Base-by-base conservation (phyloP, 768 basidiomycete genomes). In the Leucosporidium creatinivorum region DNA sequence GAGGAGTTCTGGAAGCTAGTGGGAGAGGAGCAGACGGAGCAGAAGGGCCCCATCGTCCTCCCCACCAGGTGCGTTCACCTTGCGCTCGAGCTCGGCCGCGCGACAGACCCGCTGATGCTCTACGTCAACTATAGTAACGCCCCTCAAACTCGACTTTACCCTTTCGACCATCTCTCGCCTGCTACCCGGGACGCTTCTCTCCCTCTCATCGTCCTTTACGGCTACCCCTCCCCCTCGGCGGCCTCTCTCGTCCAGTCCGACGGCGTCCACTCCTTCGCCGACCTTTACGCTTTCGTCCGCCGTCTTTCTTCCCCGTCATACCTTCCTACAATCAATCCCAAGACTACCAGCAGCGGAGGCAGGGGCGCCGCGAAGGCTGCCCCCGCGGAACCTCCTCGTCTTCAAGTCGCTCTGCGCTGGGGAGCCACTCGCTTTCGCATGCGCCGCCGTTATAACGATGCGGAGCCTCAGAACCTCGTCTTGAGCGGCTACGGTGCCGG, bases 401-500 rank as follows among this genome's bases (percentile, higher is more conserved):
- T 76, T 21, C 65, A 66, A n/a, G 52, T 67, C 65, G 56, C 74
- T 31, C 49, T 73, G 21, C 73, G 69, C 1, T 74, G 63, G 66
- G 66, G 55, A 56, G 67, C 66, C 39, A 48, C 57, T 39, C 47
- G 8, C 17, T 21, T 13, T 13, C 39, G 39, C 15, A 9, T 44
- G 8, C 39, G 39, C 39, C 39, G 39, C 19, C 26, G 52, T 10
- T 19, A 28, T 12, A 21, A 9, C 9, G 33, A 7, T 19, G 9
- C 10, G 19, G 55, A 31, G n/a, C 39, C 39, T 44, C 13, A 52
- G 19, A 66, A 61, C 36, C 64, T 65, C 33, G 72, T 68, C 21
- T 80, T 99, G 12, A 86, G 88, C 4, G 94, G 94, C 7, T 99
- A 91, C 73, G 96, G 96, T 4, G 93, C 93, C 10, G 83, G 88